phyloP scores from a whole-genome alignment of 352 stramenopile genomes.

The Pythium dissimile region DNA sequence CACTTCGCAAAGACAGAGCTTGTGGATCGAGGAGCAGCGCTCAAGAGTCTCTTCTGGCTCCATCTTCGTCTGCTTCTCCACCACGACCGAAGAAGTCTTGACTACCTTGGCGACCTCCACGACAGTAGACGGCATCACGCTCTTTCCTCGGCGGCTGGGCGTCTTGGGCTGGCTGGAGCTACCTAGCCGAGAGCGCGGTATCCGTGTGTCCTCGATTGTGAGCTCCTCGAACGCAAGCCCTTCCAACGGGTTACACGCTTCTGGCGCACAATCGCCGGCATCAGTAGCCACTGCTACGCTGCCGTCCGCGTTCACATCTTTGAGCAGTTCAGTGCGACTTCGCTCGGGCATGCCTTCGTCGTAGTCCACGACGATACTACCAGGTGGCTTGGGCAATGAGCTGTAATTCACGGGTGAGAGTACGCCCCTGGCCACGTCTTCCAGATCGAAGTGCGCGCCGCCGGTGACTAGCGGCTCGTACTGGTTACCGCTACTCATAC shows the following conservation, averaged over 20 bases:
- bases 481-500: slow-evolving; percentile 15
- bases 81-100: not conserved
- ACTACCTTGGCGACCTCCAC: not conserved
- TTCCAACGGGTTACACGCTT: slow-evolving; percentile 42
- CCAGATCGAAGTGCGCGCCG: slow-evolving; percentile 30
- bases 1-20: slow-evolving; percentile 79
- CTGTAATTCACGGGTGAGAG: slow-evolving; percentile 8
- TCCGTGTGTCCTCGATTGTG: slow-evolving; percentile 8
- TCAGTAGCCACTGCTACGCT: slow-evolving; percentile 11
- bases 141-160: slow-evolving; percentile 19
- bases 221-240: slow-evolving; percentile 9
- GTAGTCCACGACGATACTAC: slow-evolving; percentile 63
- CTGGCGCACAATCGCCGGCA: slow-evolving; percentile 32
- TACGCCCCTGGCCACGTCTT: slow-evolving; percentile 36
- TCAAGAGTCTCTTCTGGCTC: not conserved
- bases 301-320: slow-evolving; percentile 18
- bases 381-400: slow-evolving; percentile 6
- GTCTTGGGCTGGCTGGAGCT: slow-evolving; percentile 16
- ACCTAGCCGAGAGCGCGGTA: slow-evolving; percentile 7
- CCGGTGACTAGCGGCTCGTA: not conserved
- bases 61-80: not conserved
- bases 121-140: slow-evolving; percentile 4
- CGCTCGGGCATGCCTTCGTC: slow-evolving; percentile 30
- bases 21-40: slow-evolving; percentile 56
- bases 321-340: slow-evolving; percentile 8